Conservation (phyloP, 176 grass and related monocot species). For the Carex scoparia region DNA sequence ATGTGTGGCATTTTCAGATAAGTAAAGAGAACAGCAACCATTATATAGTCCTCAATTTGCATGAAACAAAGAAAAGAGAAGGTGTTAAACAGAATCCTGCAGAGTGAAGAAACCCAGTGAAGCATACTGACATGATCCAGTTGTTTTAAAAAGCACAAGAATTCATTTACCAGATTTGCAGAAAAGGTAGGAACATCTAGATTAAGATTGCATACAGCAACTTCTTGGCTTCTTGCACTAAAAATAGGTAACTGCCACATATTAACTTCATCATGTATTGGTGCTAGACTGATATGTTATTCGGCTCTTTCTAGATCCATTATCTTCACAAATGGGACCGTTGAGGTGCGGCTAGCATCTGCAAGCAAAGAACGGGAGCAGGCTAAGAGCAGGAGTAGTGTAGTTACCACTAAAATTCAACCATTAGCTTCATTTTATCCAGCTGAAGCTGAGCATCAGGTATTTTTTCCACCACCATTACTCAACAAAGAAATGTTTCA, state of each 20-base stretch:
- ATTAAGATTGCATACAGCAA: not conserved
- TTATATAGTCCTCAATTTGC: not conserved
- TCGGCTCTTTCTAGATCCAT: slow-evolving; percentile 43
- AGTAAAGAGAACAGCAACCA: not conserved
- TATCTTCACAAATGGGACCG: slow-evolving; percentile 77
- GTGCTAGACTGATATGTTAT: not conserved
- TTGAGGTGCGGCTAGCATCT: slow-evolving; percentile 61
- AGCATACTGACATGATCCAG: not conserved
- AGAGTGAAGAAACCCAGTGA: too few relatives aligned
- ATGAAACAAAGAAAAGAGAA: too few relatives aligned
- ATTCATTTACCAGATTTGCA: not conserved
- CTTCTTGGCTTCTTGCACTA: not conserved
- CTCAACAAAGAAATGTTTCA: not conserved
- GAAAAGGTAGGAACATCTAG: not conserved
- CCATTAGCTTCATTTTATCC: slow-evolving; percentile 59
- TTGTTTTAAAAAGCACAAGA: not conserved
- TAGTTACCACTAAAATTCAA: slow-evolving; percentile 85
- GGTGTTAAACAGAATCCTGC: too few relatives aligned
- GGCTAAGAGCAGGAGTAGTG: slow-evolving; percentile 51
- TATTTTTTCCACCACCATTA: slow-evolving; percentile 20
- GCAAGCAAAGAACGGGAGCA: slow-evolving; percentile 88
- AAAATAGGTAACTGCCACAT: not conserved
- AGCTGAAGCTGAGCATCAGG: slow-evolving; percentile 96
- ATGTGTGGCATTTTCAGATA: not conserved
- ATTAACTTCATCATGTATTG: not conserved